Evolutionary conservation across 2,329 filamentous ascomycete genomes (phyloP).

Genomic region (Ampelomyces quisqualis): DNA sequence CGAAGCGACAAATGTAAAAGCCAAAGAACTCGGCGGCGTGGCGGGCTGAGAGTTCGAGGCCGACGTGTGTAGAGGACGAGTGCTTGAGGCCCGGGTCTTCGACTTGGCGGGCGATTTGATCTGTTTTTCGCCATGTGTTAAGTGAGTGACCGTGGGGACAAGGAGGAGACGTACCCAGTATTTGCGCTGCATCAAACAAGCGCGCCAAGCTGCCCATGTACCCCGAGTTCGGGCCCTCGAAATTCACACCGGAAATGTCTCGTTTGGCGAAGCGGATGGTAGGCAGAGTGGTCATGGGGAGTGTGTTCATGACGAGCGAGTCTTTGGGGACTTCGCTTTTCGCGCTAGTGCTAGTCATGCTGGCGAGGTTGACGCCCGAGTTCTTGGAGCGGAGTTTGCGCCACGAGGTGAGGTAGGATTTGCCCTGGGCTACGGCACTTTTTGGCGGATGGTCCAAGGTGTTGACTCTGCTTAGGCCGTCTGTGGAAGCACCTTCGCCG

Average conservation of each 20-base stretch:
- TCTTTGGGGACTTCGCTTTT: conserved; percentile 53
- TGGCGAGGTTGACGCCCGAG: conserved; percentile 58
- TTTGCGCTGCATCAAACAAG: conserved; percentile 89
- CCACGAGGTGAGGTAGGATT: conserved; percentile 83
- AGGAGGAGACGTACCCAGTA: conserved; percentile 68
- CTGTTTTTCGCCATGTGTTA: conserved; percentile 48
- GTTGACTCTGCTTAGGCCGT: conserved; percentile 27
- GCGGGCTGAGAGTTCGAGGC: conserved; percentile 86
- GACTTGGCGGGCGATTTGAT: conserved; percentile 93
- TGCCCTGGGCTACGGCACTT: conserved; percentile 51
- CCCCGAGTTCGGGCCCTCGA: conserved; percentile 78
- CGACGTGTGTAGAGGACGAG: conserved; percentile 91
- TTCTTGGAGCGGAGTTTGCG: conserved; percentile 87
- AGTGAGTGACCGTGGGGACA: neutral
- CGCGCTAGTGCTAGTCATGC: conserved; percentile 47
- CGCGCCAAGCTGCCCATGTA: conserved; percentile 91
- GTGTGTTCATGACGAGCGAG: conserved; percentile 55
- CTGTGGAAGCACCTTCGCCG: conserved; percentile 30
- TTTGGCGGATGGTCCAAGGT: conserved; percentile 37
- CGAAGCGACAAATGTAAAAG: conserved; percentile 94
- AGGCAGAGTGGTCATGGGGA: conserved; percentile 70
- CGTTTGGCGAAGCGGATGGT: conserved; percentile 71
- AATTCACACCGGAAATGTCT: conserved; percentile 67
- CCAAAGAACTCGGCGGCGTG: conserved; percentile 97
- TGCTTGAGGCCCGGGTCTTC: conserved; percentile 91